Base-by-base conservation (phyloP, 805 yeast genomes). In the Metschnikowia picachoensis region DNA sequence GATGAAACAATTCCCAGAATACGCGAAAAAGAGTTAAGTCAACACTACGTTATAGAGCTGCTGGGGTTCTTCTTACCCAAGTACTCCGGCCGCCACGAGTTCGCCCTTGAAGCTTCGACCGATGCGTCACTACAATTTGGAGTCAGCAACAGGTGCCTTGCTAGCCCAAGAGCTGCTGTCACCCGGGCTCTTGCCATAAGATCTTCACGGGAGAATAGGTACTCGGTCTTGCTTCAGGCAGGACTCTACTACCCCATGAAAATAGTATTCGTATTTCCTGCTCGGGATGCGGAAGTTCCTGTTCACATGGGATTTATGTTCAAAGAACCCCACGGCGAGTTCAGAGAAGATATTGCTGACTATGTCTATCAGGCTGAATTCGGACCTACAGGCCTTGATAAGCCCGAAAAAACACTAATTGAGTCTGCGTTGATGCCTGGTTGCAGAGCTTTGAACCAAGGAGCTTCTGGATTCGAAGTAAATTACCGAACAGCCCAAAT, bases 91-190 rank as follows among this genome's bases (percentile, higher is more conserved):
- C n/a, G n/a, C 11, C 39, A 44, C 36, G 33, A 38, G 14, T 39
- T 38, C 35, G 35, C 37, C 6, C 37, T 39, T 12, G 27, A 35
- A 2, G 47, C 47, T 10, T 29, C 47, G 9, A 14, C 36, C 3
- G 43, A 30, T 13, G 47, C 39, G 4, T 13, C 35, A 11, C 30
- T 44, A 17, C 43, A 38, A 15, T 34, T 44, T 38, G 47, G 47
- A 4, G 31, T 14, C 1, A 33, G 15, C 34, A 15, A 38, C 10
- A 28, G 14, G 28, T 43, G 46, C 13, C n/a, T 31, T 5, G 36
- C 33, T 13, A 14, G 20, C 25, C 14, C 42, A 5, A 13, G 14
- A 9, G 37, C 32, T 13, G 9, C 42, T 16, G 37, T 29, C 10
- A 33, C 20, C n/a, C 13, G 12, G 17, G 12, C 36, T 4, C 30